phyloP scores from a whole-genome alignment of 2,329 filamentous ascomycete species.

The Xylariaceae sp. region DNA sequence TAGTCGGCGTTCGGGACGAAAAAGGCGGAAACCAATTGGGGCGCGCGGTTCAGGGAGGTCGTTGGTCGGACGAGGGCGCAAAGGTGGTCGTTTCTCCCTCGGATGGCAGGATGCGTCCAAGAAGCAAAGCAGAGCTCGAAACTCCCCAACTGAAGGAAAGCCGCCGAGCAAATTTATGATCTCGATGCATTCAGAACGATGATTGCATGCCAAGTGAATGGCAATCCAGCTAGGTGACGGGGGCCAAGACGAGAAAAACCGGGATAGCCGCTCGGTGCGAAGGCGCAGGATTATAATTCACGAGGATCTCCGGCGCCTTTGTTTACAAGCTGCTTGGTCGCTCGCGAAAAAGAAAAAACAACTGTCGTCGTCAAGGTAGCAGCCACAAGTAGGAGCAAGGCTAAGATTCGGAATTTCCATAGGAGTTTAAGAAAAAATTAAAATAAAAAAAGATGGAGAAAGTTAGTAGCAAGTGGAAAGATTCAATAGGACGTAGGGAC shows the following conservation, averaged over 20 bases:
- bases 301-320: conserved; percentile 17
- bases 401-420: conserved; percentile 2
- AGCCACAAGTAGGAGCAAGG: conserved; percentile 14
- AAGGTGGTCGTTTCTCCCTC: conserved; percentile 21
- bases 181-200: conserved; percentile 39
- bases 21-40: conserved; percentile 4
- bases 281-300: conserved; percentile 1
- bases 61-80: conserved; percentile 30
- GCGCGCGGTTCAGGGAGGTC: conserved; percentile 27
- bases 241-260: conserved; percentile 15
- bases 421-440: background rate
- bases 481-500: conserved; percentile 20
- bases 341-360: conserved; percentile 11
- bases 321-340: conserved; percentile 20
- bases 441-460: background rate
- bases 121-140: conserved; percentile 26
- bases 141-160: conserved; percentile 32
- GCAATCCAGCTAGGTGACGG: conserved; percentile 25
- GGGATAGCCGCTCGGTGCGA: conserved; percentile 24
- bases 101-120: conserved; percentile 21
- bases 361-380: conserved; percentile 11
- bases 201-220: conserved; percentile 30
- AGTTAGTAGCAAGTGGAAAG: conserved; percentile 1
- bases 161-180: conserved; percentile 25
- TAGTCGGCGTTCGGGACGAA: background rate